Conservation (phyloP, 345 rosid genomes). For the Tarenaya hassleriana region DNA sequence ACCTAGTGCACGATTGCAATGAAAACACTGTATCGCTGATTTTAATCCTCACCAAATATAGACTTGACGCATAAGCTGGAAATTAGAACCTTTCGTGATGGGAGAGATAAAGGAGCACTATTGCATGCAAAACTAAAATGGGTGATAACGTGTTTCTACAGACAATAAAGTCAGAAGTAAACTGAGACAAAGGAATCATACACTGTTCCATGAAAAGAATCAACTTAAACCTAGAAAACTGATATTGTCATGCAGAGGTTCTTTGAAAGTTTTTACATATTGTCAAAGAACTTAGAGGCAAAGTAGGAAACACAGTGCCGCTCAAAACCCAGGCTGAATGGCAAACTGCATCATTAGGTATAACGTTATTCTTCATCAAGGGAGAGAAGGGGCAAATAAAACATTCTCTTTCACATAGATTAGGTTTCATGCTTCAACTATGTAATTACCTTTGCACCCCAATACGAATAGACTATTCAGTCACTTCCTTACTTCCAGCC, state of each 20-base stretch:
- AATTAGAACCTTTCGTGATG: not conserved
- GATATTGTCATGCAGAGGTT: not conserved
- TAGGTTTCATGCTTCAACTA: not conserved
- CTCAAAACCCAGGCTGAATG: no score
- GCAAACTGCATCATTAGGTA: no score
- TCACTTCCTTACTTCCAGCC: no score
- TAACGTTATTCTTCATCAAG: no score
- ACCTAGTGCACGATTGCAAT: slow-evolving; percentile 7
- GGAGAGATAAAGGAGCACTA: not conserved
- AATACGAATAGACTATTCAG: not conserved
- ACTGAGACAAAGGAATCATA: not conserved
- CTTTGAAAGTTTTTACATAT: not conserved
- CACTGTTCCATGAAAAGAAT: not conserved
- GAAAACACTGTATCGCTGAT: not conserved
- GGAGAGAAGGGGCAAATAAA: no score
- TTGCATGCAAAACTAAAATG: slow-evolving; percentile 6
- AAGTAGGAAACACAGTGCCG: no score
- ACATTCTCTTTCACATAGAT: no score
- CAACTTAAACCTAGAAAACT: slow-evolving; percentile 1
- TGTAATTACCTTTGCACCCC: not conserved
- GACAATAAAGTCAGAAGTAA: not conserved
- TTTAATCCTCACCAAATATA: slow-evolving; percentile 8
- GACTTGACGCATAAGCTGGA: not conserved
- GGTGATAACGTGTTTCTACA: not conserved
- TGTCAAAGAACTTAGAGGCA: no score